Percentiles rank a stretch among this genome's conserved stretches.
Evolutionary conservation across 2,329 filamentous ascomycete genomes (phyloP).

Genomic region (Helotiales sp.): DNA sequence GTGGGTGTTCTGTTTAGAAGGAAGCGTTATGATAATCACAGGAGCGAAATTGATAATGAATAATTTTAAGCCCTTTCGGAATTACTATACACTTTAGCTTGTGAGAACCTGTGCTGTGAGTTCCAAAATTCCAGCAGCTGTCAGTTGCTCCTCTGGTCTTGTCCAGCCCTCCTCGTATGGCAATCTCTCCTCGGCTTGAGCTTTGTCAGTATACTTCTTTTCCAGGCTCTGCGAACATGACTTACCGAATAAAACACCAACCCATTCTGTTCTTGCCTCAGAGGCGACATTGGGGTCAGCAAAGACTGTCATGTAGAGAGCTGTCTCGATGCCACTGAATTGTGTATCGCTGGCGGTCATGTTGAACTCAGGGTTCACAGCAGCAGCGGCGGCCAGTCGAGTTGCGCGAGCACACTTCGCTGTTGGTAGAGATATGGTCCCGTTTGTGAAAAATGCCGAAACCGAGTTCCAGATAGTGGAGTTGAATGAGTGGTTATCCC

Average conservation of each 20-base stretch:
- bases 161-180: conserved; percentile 17
- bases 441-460: conserved; percentile 8
- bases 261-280: conserved; percentile 16
- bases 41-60: neutral
- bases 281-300: neutral
- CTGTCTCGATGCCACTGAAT: conserved; percentile 20
- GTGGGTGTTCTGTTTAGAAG: neutral
- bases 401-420: conserved; percentile 14
- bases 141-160: neutral
- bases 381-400: conserved; percentile 2
- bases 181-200: conserved; percentile 9
- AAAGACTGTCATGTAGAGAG: conserved; percentile 20
- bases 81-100: neutral
- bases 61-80: neutral
- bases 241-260: conserved; percentile 10
- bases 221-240: too few relatives aligned
- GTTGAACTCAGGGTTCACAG: conserved; percentile 23
- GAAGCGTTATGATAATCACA: neutral
- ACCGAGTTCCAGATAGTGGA: conserved; percentile 18
- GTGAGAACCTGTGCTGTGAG: conserved; percentile 1
- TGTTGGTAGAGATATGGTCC: conserved; percentile 14
- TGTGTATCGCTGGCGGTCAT: conserved; percentile 2
- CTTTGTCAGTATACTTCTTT: neutral
- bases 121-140: neutral
- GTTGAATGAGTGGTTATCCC: conserved; percentile 27